A percentile compares a stretch with the other conserved stretches of the same genome.
Evolutionary conservation across 495 filamentous ascomycete genomes (phyloP).

Genomic region (Penicillium angulare): DNA sequence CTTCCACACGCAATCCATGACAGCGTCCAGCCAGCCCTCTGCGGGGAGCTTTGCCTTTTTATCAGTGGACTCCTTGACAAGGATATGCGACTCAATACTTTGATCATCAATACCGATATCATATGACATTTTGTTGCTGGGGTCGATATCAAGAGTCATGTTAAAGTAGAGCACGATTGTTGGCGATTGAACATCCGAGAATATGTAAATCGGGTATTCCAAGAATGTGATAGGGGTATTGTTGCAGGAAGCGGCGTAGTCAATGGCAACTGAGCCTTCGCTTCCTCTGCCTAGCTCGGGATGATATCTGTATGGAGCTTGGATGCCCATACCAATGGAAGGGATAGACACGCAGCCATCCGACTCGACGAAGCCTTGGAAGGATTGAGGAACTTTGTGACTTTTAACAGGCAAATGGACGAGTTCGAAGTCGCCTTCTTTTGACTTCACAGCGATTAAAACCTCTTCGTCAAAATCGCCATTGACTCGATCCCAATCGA

Average conservation of each 20-base stretch:
- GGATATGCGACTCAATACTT: background rate
- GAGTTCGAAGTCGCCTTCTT: constrained; percentile 52
- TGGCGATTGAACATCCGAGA: constrained; percentile 44
- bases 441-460: constrained; percentile 38
- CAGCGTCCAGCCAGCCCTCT: constrained; percentile 54
- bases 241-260: background rate
- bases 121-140: constrained; percentile 58
- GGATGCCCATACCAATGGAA: constrained; percentile 34
- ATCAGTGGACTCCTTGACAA: background rate
- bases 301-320: constrained; percentile 21
- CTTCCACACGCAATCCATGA: constrained; percentile 59
- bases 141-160: constrained; percentile 60
- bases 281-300: constrained; percentile 11
- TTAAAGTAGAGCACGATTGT: constrained; percentile 62
- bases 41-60: constrained; percentile 25
- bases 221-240: constrained; percentile 21
- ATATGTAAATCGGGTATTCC: constrained; percentile 66
- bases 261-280: constrained; percentile 19
- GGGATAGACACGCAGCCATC: constrained; percentile 49
- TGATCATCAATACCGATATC: constrained; percentile 52
- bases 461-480: constrained; percentile 18
- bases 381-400: constrained; percentile 49
- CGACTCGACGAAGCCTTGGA: constrained; percentile 65
- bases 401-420: constrained; percentile 60
- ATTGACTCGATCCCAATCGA: constrained; percentile 36